These are phyloP conservation scores for Moelleriella libera DNA, from an alignment of 2,329 filamentous ascomycete species.

Conservation along the genomic window DNA sequence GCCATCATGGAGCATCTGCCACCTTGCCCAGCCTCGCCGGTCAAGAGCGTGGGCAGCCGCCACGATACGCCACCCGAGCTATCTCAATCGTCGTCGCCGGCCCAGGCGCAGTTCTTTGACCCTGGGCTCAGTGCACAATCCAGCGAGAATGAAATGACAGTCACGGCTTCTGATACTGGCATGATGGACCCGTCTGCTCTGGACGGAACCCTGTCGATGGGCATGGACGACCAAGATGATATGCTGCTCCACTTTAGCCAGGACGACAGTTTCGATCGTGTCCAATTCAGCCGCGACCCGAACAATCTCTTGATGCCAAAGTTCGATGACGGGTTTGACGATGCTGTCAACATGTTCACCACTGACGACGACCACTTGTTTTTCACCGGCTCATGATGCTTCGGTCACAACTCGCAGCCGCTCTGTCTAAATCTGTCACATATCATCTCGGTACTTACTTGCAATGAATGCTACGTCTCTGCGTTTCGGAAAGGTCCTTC, in stretches of 20 bases:
- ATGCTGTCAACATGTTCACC: slow-evolving; percentile 34
- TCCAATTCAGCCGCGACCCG: slow-evolving; percentile 29
- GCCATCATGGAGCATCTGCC: slow-evolving; percentile 23
- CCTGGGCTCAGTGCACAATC: slow-evolving; percentile 24
- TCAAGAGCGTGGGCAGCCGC: slow-evolving; percentile 35
- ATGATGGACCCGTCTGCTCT: slow-evolving; percentile 19
- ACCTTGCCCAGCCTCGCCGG: slow-evolving; percentile 29
- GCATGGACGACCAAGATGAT: slow-evolving; percentile 26
- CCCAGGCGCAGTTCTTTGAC: slow-evolving; percentile 32
- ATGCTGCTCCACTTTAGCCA: slow-evolving; percentile 27
- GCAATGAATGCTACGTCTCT: no score
- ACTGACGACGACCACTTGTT: slow-evolving; percentile 34
- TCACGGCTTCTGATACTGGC: slow-evolving; percentile 14
- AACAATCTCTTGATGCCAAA: slow-evolving; percentile 36
- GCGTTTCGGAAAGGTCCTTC: no score
- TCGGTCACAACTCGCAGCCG: neutral
- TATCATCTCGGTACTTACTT: neutral
- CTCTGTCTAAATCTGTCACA: neutral
- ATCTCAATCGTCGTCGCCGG: slow-evolving; percentile 46
- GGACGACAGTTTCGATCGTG: slow-evolving; percentile 21
- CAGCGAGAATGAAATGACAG: slow-evolving; percentile 15
- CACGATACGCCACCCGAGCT: slow-evolving; percentile 46
- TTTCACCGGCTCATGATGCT: slow-evolving; percentile 15
- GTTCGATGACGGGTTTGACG: slow-evolving; percentile 39
- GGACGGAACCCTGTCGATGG: slow-evolving; percentile 17